Base-by-base conservation (phyloP, 192 early-diverging fungal genomes). In the Podila clonocystis region DNA sequence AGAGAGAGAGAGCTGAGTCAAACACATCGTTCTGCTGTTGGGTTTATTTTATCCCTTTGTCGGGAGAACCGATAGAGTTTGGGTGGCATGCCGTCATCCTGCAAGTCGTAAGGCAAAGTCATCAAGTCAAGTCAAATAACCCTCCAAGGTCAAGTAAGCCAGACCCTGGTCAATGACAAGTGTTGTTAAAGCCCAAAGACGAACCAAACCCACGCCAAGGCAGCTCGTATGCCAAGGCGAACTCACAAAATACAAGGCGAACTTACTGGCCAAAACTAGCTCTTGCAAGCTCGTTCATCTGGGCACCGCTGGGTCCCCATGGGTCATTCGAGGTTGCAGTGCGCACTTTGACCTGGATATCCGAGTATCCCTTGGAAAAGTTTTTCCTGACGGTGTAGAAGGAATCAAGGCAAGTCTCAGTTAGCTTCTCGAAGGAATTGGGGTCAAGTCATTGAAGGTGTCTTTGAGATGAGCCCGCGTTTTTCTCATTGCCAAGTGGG, bases 301-400 rank as follows among this genome's bases (percentile, higher is more conserved):
- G 84, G 2, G 87, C 67, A 20, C 89, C 89, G 17, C 93, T 89
- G 19, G 96, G 95, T 9, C 90, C 91, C 82, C 91, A 90, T 65
- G 90, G 85, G 74, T 94, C 91, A 75, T 94, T 95, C 2, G 92
- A 93, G 5, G 94, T 95, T 15, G 93, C 94, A 63, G 90, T 85
- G 62, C 92, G 89, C 61, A 97, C 97, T 89, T 96, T 98, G 85
- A 91, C 91, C 83, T 98, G 95, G 36, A 96, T 92, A 74, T 97
- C 95, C 62, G 93, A 89, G 82, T 96, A 98, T 9, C 97, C 96
- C 78, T 93, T 94, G 70, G 93, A 92, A 84, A 93, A 94, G 85
- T 96, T 96, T 88, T 96, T 96, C 67, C 92, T 94, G 2, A 6
- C 20, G 26, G 29, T 67, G 68, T 19, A 41, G n/a, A 20, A 70